Evolutionary conservation across 768 basidiomycete genomes (phyloP).

Genomic region (Tricholoma sp.): DNA sequence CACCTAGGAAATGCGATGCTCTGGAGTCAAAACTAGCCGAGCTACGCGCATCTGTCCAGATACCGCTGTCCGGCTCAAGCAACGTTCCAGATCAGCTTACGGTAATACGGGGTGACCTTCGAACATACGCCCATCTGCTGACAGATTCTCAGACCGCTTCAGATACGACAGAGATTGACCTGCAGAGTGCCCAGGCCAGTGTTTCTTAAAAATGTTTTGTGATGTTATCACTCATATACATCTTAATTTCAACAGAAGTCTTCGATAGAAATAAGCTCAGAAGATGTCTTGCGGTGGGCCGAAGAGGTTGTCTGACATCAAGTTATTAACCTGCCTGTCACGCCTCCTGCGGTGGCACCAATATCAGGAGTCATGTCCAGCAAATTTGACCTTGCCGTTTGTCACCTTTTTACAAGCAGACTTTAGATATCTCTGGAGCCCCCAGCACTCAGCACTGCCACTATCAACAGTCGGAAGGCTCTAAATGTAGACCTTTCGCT

Average conservation of each 20-base stretch:
- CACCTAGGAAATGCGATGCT: slow-evolving; percentile 62
- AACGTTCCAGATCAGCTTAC: background rate
- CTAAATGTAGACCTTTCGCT: no score
- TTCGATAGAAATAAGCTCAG: slow-evolving; percentile 16
- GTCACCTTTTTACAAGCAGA: no score
- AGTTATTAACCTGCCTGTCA: no score
- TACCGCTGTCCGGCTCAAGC: no score
- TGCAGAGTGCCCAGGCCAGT: background rate
- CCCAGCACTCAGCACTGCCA: no score
- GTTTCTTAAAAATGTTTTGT: background rate
- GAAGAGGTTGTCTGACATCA: slow-evolving; percentile 33
- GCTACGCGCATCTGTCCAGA: slow-evolving; percentile 36
- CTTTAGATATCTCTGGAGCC: no score
- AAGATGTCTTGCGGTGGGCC: slow-evolving; percentile 54
- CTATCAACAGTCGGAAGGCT: no score
- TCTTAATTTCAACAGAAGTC: background rate
- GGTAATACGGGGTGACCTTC: background rate
- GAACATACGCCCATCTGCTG: background rate
- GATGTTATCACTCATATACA: background rate
- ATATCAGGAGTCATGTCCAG: no score
- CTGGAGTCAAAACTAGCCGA: slow-evolving; percentile 60
- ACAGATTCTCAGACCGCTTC: background rate
- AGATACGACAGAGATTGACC: background rate
- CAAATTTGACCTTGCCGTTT: no score
- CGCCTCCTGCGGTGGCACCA: no score